Conservation (phyloP, 768 basidiomycete species). For the Austroboletus festivus region DNA sequence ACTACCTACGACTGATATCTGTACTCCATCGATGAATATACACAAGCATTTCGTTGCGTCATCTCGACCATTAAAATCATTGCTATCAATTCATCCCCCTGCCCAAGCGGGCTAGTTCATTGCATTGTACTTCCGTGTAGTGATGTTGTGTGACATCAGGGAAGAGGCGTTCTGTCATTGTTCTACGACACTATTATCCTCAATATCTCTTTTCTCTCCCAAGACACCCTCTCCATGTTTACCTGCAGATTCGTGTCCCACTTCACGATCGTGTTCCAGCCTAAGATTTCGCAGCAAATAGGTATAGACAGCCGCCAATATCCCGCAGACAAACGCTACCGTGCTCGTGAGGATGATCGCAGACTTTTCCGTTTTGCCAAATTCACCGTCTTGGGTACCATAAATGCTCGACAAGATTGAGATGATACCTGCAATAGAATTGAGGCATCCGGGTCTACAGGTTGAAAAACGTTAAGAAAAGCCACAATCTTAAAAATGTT, state of each 20-base stretch:
- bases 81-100: too few species aligned
- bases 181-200: not conserved
- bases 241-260: constrained; percentile 43
- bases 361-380: constrained; percentile 40
- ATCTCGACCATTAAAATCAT: too few species aligned
- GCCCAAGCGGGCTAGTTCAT: too few species aligned
- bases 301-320: constrained; percentile 41
- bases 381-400: constrained; percentile 45
- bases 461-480: constrained; percentile 3
- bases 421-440: constrained; percentile 54
- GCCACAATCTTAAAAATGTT: not conserved
- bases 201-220: constrained; percentile 9
- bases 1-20: constrained; percentile 1
- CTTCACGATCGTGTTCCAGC: constrained; percentile 38
- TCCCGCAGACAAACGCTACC: constrained; percentile 40
- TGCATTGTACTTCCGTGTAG: too few species aligned
- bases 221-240: constrained; percentile 43
- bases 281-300: constrained; percentile 45
- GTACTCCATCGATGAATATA: not conserved
- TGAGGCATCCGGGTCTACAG: constrained; percentile 52
- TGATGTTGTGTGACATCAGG: too few species aligned
- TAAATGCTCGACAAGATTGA: constrained; percentile 53
- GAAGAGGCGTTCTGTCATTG: too few species aligned
- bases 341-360: constrained; percentile 48
- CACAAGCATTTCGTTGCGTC: constrained; percentile 4